Evolutionary conservation across 768 basidiomycete species (phyloP).

Genomic region (Podaxis mareebaensis): DNA sequence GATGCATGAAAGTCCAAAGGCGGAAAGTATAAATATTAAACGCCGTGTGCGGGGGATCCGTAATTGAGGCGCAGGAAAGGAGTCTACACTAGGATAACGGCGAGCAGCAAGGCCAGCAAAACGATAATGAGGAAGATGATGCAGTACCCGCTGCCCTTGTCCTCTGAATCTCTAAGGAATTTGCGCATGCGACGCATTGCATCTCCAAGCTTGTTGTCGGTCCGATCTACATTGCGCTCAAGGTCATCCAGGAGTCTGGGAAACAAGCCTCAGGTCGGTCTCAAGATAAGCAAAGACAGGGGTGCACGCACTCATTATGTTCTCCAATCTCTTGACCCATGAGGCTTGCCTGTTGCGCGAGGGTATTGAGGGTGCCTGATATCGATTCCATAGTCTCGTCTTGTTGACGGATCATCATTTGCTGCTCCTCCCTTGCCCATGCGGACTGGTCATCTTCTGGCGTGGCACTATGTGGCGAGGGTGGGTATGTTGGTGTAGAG

Average conservation of each 20-base stretch:
- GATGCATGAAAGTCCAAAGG: neutral
- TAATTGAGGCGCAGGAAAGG: neutral
- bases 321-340: conserved; percentile 93
- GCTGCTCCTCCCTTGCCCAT: conserved; percentile 87
- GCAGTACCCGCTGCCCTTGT: conserved; percentile 89
- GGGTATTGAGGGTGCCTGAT: conserved; percentile 78
- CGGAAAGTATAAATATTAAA: neutral
- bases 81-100: conserved; percentile 71
- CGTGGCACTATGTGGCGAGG: conserved; percentile 26
- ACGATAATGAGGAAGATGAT: conserved; percentile 83
- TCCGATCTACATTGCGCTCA: conserved; percentile 68
- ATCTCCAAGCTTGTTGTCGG: conserved; percentile 62
- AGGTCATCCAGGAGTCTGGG: conserved; percentile 79
- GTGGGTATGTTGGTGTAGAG: conserved; percentile 25
- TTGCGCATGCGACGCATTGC: conserved; percentile 73
- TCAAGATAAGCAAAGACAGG: neutral
- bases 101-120: conserved; percentile 71
- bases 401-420: conserved; percentile 89
- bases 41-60: neutral
- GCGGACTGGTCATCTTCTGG: conserved; percentile 67
- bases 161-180: conserved; percentile 87
- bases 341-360: conserved; percentile 88
- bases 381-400: conserved; percentile 89
- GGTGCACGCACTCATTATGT: conserved; percentile 74
- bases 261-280: conserved; percentile 3